A percentile compares a stretch with the other conserved stretches of the same genome.
These are phyloP conservation scores for Heterobasidion parviporum DNA, from an alignment of 1,284 basidiomycete genomes.

Conservation along the genomic window DNA sequence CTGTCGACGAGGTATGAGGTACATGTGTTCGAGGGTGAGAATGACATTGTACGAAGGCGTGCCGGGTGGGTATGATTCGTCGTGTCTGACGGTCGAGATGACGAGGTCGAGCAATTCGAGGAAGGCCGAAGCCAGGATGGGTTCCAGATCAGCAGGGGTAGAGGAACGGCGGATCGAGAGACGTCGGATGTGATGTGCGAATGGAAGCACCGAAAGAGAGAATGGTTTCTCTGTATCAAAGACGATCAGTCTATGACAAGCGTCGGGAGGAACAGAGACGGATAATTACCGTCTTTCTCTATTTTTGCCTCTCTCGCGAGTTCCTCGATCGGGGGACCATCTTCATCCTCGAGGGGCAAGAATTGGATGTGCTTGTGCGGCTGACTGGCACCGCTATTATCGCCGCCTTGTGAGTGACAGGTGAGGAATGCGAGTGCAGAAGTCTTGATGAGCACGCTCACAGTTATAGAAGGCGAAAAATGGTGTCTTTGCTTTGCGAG, in stretches of 20 bases:
- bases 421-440: not conserved
- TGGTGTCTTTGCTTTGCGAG: conserved; percentile 45
- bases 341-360: conserved; percentile 49
- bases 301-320: conserved; percentile 52
- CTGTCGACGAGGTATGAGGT: conserved; percentile 67
- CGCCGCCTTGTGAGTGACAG: conserved; percentile 46
- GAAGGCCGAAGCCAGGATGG: conserved; percentile 55
- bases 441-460: conserved; percentile 18
- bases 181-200: conserved; percentile 73
- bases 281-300: conserved; percentile 47
- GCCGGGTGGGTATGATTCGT: conserved; percentile 49
- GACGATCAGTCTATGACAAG: not conserved
- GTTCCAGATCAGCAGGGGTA: conserved; percentile 42
- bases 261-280: conserved; percentile 1
- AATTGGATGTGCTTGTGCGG: conserved; percentile 85
- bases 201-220: conserved; percentile 57
- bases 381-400: conserved; percentile 80
- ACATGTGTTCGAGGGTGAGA: conserved; percentile 76
- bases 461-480: conserved; percentile 86
- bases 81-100: conserved; percentile 68
- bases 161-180: conserved; percentile 38
- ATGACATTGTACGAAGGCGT: conserved; percentile 77
- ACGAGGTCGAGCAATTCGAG: conserved; percentile 71
- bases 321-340: conserved; percentile 67
- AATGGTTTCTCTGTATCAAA: conserved; percentile 59